phyloP scores from a whole-genome alignment of 371 early-diverging fungal species.

The Rhizopus sp. region DNA sequence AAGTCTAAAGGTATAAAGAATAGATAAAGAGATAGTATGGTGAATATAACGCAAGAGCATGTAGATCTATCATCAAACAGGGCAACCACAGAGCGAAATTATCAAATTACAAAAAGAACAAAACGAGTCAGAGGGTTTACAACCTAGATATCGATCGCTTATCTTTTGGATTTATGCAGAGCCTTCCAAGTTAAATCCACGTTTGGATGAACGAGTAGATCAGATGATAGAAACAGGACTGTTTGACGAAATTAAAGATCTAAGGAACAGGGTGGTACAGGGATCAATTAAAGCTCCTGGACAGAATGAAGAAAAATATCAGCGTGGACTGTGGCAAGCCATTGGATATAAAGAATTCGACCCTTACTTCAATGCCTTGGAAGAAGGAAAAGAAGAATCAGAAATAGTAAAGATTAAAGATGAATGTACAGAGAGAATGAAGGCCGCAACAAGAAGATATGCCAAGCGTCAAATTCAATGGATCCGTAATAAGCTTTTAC shows the following conservation, averaged over 20 bases:
- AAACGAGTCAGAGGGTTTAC: slow-evolving; percentile 29
- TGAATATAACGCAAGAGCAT: background rate
- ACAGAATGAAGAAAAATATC: slow-evolving; percentile 58
- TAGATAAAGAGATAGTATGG: background rate
- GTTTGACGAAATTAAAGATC: slow-evolving; percentile 78
- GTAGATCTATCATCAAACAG: slow-evolving; percentile 74
- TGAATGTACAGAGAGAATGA: slow-evolving; percentile 80
- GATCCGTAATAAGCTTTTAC: slow-evolving; percentile 86
- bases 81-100: slow-evolving; percentile 71
- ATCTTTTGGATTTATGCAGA: slow-evolving; percentile 91
- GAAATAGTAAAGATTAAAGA: slow-evolving; percentile 50
- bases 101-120: slow-evolving; percentile 64
- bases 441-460: slow-evolving; percentile 82
- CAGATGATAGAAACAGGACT: slow-evolving; percentile 85
- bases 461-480: slow-evolving; percentile 88
- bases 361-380: slow-evolving; percentile 62
- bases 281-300: slow-evolving; percentile 48
- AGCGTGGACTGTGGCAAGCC: slow-evolving; percentile 81
- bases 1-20: slow-evolving; percentile 66
- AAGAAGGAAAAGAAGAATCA: slow-evolving; percentile 21
- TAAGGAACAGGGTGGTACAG: slow-evolving; percentile 56
- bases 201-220: slow-evolving; percentile 85
- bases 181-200: slow-evolving; percentile 61
- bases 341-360: slow-evolving; percentile 90
- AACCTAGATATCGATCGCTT: slow-evolving; percentile 53